Base-by-base conservation (phyloP, 441 rosid genomes). In the Pelargonium fulgidum region DNA sequence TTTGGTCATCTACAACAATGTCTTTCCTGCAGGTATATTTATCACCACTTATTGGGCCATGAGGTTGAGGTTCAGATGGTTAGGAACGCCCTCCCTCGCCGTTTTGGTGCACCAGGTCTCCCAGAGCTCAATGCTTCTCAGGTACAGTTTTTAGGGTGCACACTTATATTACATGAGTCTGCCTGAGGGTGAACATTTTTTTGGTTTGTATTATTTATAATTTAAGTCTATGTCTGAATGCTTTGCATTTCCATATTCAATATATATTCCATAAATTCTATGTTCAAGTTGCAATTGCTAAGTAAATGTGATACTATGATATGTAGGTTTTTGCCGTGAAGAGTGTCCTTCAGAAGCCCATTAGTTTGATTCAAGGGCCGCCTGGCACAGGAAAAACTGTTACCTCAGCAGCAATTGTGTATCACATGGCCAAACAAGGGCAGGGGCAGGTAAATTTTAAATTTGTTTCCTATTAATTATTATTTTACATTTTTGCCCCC, bases 321-420 rank as follows among this genome's bases (percentile, higher is more conserved):
- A 65, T 33, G 5, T 74, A 94, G 99, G 96, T 95, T 74, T 88
- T 83, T 88, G 99, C 99, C 11, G 99, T 89, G 48, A 95, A 92
- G 86, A 92, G 89, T 81, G 99, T 92, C 66, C 98, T 95, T 73
- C 99, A 95, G 81, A 91, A 86, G 81, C 99, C 98, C 65, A 87
- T 95, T 75, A 95, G 97, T 77, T 84, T 95, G 85, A 95, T 95
- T 77, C 99, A 90, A 85, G 99, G 96, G 72, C 98, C 99, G 59
- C 97, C 98, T 78, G 99, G 99, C 62, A 92, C 99, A 5, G 98
- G 99, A 54, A 95, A 95, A 88, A 95, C 99, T 68, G 99, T 95
- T 75, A 95, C 98, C 64, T 95, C 99, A 67, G 98, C 99, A 5
- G 98, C 98, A 73, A 92, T 95, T 81, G 99, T 95, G 54, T 95